A percentile compares a stretch with the other conserved stretches of the same genome.
Evolutionary conservation across 1,139 yeast genomes (phyloP).

Genomic region (Suhomyces kunorum): DNA sequence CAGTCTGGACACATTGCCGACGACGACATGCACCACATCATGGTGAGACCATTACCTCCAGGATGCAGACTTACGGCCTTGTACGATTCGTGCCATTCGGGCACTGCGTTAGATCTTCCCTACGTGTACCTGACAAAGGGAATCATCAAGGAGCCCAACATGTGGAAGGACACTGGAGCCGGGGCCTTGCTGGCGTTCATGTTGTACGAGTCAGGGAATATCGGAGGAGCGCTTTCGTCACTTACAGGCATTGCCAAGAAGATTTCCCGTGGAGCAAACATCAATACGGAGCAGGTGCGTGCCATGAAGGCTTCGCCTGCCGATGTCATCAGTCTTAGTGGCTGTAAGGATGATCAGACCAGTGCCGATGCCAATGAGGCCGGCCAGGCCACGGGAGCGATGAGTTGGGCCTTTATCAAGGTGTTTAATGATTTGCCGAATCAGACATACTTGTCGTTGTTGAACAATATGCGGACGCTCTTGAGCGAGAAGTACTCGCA

Average conservation of each 20-base stretch:
- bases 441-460: conserved; percentile 74
- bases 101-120: conserved; percentile 87
- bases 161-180: conserved; percentile 80
- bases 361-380: conserved; percentile 80
- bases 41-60: conserved; percentile 75
- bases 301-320: conserved; percentile 79
- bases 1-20: conserved; percentile 73
- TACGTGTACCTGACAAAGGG: conserved; percentile 90
- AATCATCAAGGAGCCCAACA: conserved; percentile 82
- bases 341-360: conserved; percentile 85
- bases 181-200: conserved; percentile 72
- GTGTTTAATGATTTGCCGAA: conserved; percentile 67
- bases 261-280: conserved; percentile 30
- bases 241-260: conserved; percentile 52
- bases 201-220: conserved; percentile 73
- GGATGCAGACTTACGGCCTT: conserved; percentile 89
- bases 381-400: conserved; percentile 86
- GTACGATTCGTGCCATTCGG: conserved; percentile 93
- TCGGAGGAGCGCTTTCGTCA: conserved; percentile 50
- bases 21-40: conserved; percentile 78
- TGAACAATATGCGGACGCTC: conserved; percentile 77
- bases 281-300: conserved; percentile 34
- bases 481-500: conserved; percentile 74
- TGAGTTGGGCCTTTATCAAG: conserved; percentile 85
- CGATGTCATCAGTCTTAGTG: conserved; percentile 82